Evolutionary conservation across 1,284 basidiomycete species (phyloP).

Genomic region (Heterobasidion parviporum): DNA sequence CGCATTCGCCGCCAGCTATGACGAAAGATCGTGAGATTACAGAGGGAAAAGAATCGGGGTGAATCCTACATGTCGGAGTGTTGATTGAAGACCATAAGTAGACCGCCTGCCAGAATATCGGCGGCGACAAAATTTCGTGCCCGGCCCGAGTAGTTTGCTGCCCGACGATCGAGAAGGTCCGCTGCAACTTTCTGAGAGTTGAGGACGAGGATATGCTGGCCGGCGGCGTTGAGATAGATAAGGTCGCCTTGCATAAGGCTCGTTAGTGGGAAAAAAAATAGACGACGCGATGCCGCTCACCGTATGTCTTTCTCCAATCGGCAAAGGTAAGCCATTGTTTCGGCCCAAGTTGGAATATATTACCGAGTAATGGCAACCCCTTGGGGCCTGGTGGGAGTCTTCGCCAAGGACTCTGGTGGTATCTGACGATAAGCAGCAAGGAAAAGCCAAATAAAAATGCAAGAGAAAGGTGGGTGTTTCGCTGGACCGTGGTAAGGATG

Average conservation of each 20-base stretch:
- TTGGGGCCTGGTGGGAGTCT: not conserved
- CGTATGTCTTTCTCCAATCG: not conserved
- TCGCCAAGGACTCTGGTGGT: not conserved
- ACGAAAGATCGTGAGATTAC: not conserved
- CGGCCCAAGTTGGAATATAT: not conserved
- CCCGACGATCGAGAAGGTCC: slow-evolving; percentile 16
- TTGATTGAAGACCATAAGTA: not conserved
- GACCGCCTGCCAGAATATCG: slow-evolving; percentile 1
- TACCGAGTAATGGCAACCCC: not conserved
- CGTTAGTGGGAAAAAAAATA: not conserved
- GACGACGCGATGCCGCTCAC: not conserved
- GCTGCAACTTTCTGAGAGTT: slow-evolving; percentile 12
- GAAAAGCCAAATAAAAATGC: no score
- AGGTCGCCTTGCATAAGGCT: slow-evolving; percentile 12
- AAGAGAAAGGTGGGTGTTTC: no score
- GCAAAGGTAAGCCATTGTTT: not conserved
- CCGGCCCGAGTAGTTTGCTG: slow-evolving; percentile 13
- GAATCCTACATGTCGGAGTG: not conserved
- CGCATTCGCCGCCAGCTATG: slow-evolving; percentile 4
- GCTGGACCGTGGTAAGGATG: no score
- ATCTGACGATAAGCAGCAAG: no score
- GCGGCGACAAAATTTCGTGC: slow-evolving; percentile 5
- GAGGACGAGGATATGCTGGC: slow-evolving; percentile 14
- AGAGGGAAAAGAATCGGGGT: not conserved
- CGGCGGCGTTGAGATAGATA: slow-evolving; percentile 13